These are phyloP conservation scores for Curvularia eragrostidis DNA, from an alignment of 2,329 filamentous ascomycete species.

Conservation along the genomic window DNA sequence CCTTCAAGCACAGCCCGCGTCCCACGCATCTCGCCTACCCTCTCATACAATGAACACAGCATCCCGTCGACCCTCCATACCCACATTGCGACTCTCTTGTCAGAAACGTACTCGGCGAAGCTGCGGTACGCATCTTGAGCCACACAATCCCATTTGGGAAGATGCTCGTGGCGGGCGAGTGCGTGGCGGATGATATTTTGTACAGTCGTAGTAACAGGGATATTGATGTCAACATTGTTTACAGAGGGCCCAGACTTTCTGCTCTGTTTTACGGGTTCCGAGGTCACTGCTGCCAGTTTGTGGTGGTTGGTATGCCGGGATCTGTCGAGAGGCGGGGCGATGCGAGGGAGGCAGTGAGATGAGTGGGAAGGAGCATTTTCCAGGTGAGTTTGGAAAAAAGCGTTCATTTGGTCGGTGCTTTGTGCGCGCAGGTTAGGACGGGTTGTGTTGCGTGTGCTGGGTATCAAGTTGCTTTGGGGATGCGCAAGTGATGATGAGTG, in stretches of 20 bases:
- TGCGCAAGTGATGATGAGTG: not conserved
- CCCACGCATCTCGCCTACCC: slow-evolving; percentile 14
- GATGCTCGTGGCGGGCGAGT: slow-evolving; percentile 29
- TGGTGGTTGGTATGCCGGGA: not conserved
- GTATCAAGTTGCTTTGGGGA: not conserved
- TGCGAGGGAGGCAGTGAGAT: not conserved
- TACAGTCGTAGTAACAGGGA: slow-evolving; percentile 2
- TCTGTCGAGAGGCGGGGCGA: not conserved
- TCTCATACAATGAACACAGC: slow-evolving; percentile 17
- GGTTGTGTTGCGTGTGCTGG: not conserved
- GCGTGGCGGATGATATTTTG: slow-evolving; percentile 2
- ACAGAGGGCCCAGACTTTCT: not conserved
- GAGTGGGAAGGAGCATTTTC: not conserved
- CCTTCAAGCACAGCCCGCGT: slow-evolving; percentile 21
- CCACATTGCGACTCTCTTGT: slow-evolving; percentile 25
- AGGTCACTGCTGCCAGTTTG: not conserved
- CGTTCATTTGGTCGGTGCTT: not conserved
- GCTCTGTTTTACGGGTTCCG: not conserved
- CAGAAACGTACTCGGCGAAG: slow-evolving; percentile 10
- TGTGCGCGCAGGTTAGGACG: not conserved
- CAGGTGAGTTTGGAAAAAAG: not conserved
- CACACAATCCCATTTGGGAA: slow-evolving; percentile 27
- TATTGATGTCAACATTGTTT: not conserved
- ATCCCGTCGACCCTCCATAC: slow-evolving; percentile 21
- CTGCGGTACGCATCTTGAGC: slow-evolving; percentile 16